A percentile compares a stretch with the other conserved stretches of the same genome.
Conservation (phyloP, 2,329 filamentous ascomycete species). For the Calonectria naviculata region DNA sequence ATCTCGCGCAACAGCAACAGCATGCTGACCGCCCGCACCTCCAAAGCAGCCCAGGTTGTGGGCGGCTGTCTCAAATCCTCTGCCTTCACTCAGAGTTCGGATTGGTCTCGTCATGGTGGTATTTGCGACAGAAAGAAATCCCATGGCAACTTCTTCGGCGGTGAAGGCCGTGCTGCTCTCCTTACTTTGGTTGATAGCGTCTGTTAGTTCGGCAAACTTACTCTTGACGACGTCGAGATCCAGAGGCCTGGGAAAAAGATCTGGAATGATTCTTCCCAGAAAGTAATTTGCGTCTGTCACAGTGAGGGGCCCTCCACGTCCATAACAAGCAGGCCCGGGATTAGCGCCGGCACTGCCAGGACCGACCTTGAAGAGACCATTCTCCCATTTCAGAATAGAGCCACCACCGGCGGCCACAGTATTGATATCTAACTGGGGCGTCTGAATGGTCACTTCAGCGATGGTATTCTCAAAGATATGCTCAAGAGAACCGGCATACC, state of each 20-base stretch:
- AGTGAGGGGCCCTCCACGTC: conserved; percentile 75
- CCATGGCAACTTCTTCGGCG: conserved; percentile 48
- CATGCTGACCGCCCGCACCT: conserved; percentile 53
- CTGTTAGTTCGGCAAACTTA: conserved; percentile 52
- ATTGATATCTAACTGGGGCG: conserved; percentile 78
- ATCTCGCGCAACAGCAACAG: conserved; percentile 49
- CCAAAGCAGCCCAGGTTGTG: conserved; percentile 49
- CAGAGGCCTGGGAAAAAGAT: conserved; percentile 69
- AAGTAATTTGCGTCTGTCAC: conserved; percentile 78
- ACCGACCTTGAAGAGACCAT: conserved; percentile 76
- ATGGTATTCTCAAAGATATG: conserved; percentile 79
- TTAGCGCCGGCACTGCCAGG: conserved; percentile 71
- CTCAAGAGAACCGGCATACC: conserved; percentile 75
- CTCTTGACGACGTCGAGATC: conserved; percentile 49
- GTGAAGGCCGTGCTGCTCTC: conserved; percentile 33
- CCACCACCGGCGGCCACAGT: conserved; percentile 68
- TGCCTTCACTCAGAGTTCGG: conserved; percentile 47
- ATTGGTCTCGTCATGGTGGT: conserved; percentile 50
- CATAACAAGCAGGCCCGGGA: conserved; percentile 76
- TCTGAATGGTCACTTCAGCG: conserved; percentile 75
- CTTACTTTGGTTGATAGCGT: conserved; percentile 50
- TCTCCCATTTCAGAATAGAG: conserved; percentile 70
- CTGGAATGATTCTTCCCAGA: conserved; percentile 67
- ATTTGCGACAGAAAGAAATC: conserved; percentile 49
- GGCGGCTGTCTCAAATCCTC: conserved; percentile 46